Conservation (phyloP, 371 early-diverging fungal species). For the Circinella umbellata region DNA sequence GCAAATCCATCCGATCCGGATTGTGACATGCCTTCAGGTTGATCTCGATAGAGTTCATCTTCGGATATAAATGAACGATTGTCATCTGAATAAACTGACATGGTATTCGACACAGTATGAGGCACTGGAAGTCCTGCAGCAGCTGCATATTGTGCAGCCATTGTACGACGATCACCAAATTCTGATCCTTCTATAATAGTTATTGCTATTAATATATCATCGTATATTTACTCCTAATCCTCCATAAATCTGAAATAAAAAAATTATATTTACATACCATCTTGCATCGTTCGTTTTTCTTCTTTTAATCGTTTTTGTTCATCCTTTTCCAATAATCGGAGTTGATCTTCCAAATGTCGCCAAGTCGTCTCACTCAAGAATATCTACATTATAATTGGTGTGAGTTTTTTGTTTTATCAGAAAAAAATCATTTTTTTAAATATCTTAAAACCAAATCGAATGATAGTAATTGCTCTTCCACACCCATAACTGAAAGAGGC, state of each 20-base stretch:
- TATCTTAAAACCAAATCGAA: too few species aligned
- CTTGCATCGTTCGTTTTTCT: slow-evolving; percentile 23
- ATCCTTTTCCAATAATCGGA: slow-evolving; percentile 45
- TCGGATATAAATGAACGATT: slow-evolving; percentile 68
- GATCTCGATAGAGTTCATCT: slow-evolving; percentile 43
- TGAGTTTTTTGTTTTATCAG: too few species aligned
- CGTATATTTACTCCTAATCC: too few species aligned
- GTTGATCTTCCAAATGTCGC: slow-evolving; percentile 66
- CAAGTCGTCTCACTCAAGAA: slow-evolving; percentile 75
- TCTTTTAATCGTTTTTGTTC: slow-evolving; percentile 36
- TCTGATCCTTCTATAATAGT: slow-evolving; percentile 1
- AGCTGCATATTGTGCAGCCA: slow-evolving; percentile 24
- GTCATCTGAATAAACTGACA: slow-evolving; percentile 53
- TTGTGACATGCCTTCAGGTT: slow-evolving; percentile 29
- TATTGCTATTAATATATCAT: too few species aligned
- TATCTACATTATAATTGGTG: slow-evolving; percentile 31
- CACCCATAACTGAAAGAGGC: too few species aligned
- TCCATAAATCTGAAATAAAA: too few species aligned
- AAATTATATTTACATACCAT: background rate
- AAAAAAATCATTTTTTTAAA: too few species aligned
- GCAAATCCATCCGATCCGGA: slow-evolving; percentile 28
- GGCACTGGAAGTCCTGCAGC: slow-evolving; percentile 31
- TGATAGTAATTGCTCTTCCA: too few species aligned
- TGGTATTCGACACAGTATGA: slow-evolving; percentile 6
- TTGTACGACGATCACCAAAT: slow-evolving; percentile 14